Conservation (phyloP, 202 grass and related monocot genomes). For the Panicum virgatum region DNA sequence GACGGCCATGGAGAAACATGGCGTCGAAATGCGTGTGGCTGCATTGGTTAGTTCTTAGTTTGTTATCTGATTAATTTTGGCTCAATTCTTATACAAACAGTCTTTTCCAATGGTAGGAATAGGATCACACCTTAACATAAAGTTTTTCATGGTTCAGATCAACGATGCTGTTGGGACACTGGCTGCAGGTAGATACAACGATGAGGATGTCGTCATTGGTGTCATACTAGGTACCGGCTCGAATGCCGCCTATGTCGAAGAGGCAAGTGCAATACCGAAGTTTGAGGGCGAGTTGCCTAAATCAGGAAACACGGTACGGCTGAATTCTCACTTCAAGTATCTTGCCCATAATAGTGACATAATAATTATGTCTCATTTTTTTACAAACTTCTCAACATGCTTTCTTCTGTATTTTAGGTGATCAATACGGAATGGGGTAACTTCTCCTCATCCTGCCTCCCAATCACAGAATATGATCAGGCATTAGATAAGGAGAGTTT, state of each 20-base stretch:
- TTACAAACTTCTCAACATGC: not conserved
- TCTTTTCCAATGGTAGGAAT: not conserved
- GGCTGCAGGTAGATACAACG: conserved; percentile 68
- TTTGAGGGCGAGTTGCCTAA: conserved; percentile 52
- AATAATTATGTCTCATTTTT: not conserved
- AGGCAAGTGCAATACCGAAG: conserved; percentile 61
- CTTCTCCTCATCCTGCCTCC: conserved; percentile 68
- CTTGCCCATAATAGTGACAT: not conserved
- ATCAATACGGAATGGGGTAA: conserved; percentile 98
- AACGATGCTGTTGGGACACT: conserved; percentile 85
- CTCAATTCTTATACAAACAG: not conserved
- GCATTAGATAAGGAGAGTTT: conserved; percentile 82
- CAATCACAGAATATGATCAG: conserved; percentile 70
- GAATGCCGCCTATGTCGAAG: conserved; percentile 80
- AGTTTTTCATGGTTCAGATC: conserved; percentile 44
- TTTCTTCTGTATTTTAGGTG: conserved; percentile 43
- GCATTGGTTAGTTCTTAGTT: conserved; percentile 53
- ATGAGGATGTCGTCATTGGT: conserved; percentile 53
- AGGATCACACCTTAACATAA: conserved; percentile 8
- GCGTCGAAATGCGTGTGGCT: conserved; percentile 59
- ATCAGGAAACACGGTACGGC: conserved; percentile 67
- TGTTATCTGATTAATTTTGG: not conserved
- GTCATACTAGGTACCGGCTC: conserved; percentile 78
- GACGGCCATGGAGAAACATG: conserved; percentile 63
- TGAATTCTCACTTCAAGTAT: not conserved